A percentile compares a stretch with the other conserved stretches of the same genome.
Evolutionary conservation across 2,329 filamentous ascomycete species (phyloP).

Genomic region (Trichoderma sp.): DNA sequence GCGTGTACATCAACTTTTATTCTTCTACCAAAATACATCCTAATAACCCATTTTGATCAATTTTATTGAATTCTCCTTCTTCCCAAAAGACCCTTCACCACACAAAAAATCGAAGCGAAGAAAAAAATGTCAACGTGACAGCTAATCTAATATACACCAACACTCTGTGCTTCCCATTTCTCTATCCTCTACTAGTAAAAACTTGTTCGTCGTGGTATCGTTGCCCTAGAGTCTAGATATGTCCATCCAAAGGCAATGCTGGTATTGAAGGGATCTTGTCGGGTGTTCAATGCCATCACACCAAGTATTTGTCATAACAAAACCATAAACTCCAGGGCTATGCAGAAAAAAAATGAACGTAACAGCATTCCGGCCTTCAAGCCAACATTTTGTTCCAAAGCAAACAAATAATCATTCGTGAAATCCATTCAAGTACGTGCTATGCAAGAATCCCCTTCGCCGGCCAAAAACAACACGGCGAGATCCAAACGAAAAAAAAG

Average conservation of each 20-base stretch:
- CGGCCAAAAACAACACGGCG: neutral
- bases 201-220: conserved; percentile 16
- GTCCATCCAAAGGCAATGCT: conserved; percentile 4
- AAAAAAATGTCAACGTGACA: neutral
- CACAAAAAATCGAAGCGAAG: neutral
- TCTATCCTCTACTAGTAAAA: conserved; percentile 16
- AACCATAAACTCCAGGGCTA: conserved; percentile 28
- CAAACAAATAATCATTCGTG: conserved; percentile 25
- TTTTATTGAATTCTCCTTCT: neutral
- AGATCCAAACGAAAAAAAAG: conserved; percentile 3
- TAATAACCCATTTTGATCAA: neutral
- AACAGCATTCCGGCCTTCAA: conserved; percentile 8
- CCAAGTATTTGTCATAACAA: conserved; percentile 6
- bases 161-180: conserved; percentile 5
- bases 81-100: neutral
- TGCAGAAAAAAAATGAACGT: conserved; percentile 24
- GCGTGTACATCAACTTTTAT: neutral
- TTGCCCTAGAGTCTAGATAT: conserved; percentile 12
- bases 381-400: conserved; percentile 21
- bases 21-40: neutral
- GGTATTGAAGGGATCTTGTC: conserved; percentile 3
- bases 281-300: neutral
- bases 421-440: conserved; percentile 19
- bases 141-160: conserved; percentile 17
- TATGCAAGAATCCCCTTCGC: conserved; percentile 21